A percentile compares a stretch with the other conserved stretches of the same genome.
Conservation (phyloP, 805 yeast genomes). For the Ogataea nitratoaversa region DNA sequence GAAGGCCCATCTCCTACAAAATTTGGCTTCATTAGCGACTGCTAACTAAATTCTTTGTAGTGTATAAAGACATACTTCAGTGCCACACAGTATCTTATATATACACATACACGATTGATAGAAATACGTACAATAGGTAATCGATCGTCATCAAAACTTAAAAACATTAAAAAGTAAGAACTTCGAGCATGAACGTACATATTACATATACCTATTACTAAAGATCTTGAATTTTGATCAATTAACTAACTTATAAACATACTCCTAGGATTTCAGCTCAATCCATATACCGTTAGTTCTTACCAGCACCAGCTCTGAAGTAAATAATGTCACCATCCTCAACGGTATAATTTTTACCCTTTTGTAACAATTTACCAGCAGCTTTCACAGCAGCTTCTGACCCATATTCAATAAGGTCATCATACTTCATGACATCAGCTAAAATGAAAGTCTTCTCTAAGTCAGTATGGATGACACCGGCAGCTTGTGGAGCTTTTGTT, state of each 20-base stretch:
- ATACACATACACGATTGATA: too few relatives aligned
- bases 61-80: too few relatives aligned
- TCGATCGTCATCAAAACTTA: too few relatives aligned
- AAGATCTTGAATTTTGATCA: background rate
- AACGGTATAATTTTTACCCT: slow-evolving; percentile 74
- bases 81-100: too few relatives aligned
- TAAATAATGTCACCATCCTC: slow-evolving; percentile 82
- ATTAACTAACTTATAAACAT: too few relatives aligned
- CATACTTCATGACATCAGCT: slow-evolving; percentile 69
- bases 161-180: too few relatives aligned
- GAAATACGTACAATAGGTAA: too few relatives aligned
- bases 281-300: slow-evolving; percentile 24
- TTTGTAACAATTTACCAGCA: slow-evolving; percentile 55
- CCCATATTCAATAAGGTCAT: slow-evolving; percentile 52
- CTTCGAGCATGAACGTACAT: too few relatives aligned
- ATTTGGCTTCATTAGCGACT: too few relatives aligned
- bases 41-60: too few relatives aligned
- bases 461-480: slow-evolving; percentile 86
- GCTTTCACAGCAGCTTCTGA: slow-evolving; percentile 49
- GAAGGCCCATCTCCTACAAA: too few relatives aligned
- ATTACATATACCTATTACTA: too few relatives aligned
- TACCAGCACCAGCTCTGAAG: slow-evolving; percentile 70
- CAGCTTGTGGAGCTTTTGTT: slow-evolving; percentile 81
- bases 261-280: background rate
- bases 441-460: slow-evolving; percentile 74